A percentile compares a stretch with the other conserved stretches of the same genome.
Conservation (phyloP, 352 stramenopile species). For the Phytopythium sindhum region DNA sequence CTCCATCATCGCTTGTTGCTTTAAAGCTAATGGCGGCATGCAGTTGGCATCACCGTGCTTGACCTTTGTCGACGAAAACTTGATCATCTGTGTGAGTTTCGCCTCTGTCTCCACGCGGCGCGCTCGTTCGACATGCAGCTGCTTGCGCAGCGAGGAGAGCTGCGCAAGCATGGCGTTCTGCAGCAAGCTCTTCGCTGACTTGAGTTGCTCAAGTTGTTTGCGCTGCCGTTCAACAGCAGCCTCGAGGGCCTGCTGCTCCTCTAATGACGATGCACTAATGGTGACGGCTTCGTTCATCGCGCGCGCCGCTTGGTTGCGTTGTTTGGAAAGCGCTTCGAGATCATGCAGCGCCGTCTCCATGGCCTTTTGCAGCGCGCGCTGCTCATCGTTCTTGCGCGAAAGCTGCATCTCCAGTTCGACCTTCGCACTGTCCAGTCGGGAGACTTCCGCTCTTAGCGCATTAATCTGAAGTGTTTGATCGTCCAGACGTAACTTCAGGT, state of each 20-base stretch:
- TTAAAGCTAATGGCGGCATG: neutral
- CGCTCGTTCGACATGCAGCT: slow-evolving; percentile 66
- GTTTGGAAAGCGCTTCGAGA: slow-evolving; percentile 51
- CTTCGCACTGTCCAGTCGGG: slow-evolving; percentile 24
- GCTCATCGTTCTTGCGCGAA: slow-evolving; percentile 41
- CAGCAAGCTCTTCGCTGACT: slow-evolving; percentile 67
- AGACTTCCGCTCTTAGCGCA: slow-evolving; percentile 20
- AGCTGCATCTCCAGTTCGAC: slow-evolving; percentile 37
- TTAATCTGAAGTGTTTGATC: slow-evolving; percentile 19
- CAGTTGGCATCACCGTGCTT: neutral
- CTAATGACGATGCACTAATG: slow-evolving; percentile 73
- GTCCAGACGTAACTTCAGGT: slow-evolving; percentile 44
- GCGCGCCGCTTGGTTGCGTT: slow-evolving; percentile 74
- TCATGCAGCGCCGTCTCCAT: slow-evolving; percentile 74
- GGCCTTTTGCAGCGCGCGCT: slow-evolving; percentile 42
- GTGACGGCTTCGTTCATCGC: slow-evolving; percentile 85
- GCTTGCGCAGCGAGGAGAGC: slow-evolving; percentile 67
- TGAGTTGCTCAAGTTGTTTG: slow-evolving; percentile 72
- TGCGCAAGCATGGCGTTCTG: slow-evolving; percentile 86
- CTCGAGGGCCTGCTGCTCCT: slow-evolving; percentile 73
- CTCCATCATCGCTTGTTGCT: neutral
- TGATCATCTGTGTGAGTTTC: slow-evolving; percentile 54
- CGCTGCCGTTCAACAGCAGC: slow-evolving; percentile 55
- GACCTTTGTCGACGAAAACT: slow-evolving; percentile 8
- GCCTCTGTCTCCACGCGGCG: slow-evolving; percentile 66